Conservation (phyloP, 2,329 filamentous ascomycete genomes). For the Penicillium rolfsii region DNA sequence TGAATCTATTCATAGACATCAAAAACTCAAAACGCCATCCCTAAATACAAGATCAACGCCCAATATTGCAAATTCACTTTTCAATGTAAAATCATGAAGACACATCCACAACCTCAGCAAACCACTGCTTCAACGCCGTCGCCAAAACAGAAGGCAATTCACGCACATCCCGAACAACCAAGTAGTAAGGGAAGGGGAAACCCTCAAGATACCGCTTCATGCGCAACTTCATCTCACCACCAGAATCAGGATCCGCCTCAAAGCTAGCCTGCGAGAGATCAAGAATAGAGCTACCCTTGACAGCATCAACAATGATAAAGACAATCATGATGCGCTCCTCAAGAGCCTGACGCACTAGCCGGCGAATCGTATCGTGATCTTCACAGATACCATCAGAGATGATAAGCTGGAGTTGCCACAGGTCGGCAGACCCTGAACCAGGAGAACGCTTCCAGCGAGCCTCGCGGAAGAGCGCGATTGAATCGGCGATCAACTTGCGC, state of each 20-base stretch:
- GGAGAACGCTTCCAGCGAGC: constrained; percentile 66
- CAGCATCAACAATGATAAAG: constrained; percentile 89
- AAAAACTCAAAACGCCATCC: constrained; percentile 13
- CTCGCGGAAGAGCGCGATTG: constrained; percentile 78
- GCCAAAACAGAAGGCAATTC: constrained; percentile 89
- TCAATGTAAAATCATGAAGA: constrained; percentile 34
- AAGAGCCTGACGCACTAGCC: constrained; percentile 81
- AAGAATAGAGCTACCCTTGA: constrained; percentile 64
- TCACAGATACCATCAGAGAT: constrained; percentile 94
- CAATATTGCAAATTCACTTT: constrained; percentile 24
- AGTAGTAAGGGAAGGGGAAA: constrained; percentile 96
- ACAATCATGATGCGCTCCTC: constrained; percentile 98
- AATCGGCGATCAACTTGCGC: constrained; percentile 72
- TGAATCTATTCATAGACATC: constrained; percentile 24
- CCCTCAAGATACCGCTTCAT: constrained; percentile 91
- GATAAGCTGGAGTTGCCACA: constrained; percentile 94
- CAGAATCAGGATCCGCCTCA: constrained; percentile 63
- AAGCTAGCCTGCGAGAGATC: constrained; percentile 89
- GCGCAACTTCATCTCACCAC: constrained; percentile 67
- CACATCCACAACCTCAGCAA: constrained; percentile 68
- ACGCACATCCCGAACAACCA: constrained; percentile 88
- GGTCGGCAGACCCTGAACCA: constrained; percentile 63
- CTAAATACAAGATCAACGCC: constrained; percentile 26
- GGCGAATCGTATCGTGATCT: constrained; percentile 79
- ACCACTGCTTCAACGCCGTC: constrained; percentile 91